phyloP scores from a whole-genome alignment of 441 rosid genomes.

The Adansonia rubrostipa region DNA sequence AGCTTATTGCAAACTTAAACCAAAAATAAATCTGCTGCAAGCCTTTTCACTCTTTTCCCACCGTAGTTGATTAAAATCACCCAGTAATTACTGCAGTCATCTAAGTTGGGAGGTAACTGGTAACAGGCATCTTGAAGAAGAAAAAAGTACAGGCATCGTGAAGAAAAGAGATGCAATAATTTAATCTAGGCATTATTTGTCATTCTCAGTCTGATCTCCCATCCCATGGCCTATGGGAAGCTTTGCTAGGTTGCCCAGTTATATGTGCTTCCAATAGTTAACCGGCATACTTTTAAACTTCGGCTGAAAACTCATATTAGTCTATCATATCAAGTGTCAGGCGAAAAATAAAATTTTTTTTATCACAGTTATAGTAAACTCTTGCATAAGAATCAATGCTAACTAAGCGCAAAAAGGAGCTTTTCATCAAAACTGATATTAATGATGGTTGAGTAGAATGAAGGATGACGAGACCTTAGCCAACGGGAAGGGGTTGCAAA shows the following conservation, averaged over 20 bases:
- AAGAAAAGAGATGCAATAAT: background rate
- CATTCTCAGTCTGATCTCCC: background rate
- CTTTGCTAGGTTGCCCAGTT: background rate
- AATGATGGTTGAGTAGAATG: background rate
- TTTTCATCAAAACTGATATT: background rate
- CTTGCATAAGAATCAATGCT: background rate
- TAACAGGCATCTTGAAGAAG: background rate
- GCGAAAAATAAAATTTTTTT: background rate
- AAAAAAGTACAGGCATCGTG: background rate
- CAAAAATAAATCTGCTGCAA: background rate
- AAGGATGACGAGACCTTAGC: background rate
- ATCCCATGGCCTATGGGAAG: background rate
- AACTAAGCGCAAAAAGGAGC: background rate
- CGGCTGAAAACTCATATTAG: background rate
- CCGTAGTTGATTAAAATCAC: background rate
- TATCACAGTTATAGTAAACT: background rate
- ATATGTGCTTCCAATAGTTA: background rate
- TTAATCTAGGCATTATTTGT: background rate
- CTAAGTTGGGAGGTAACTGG: background rate
- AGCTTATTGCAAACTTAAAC: background rate
- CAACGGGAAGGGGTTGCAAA: background rate
- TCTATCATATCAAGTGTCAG: background rate
- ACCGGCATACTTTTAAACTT: background rate
- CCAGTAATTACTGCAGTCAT: conserved; percentile 1
- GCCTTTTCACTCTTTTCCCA: background rate